Evolutionary conservation across 139 green algal genomes (phyloP), one percentile per base, ranked within the genome.

Genomic region (Chlorella vulgaris): DNA sequence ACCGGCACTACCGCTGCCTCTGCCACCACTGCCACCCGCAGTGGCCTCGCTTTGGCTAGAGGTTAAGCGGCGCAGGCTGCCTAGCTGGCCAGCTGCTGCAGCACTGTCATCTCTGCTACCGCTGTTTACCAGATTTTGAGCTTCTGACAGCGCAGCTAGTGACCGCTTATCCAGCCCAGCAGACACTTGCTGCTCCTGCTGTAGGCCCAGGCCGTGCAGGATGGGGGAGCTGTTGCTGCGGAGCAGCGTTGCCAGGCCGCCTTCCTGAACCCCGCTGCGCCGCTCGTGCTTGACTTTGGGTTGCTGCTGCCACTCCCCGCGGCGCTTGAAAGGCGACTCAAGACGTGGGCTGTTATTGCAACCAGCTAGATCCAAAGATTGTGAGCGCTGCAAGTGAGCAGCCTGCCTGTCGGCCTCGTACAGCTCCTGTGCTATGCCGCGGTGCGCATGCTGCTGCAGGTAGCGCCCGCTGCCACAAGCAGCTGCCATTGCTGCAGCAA

Each of bases 21-120:
- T 13, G 42, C 43, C 31, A 31, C 4, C 28, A 0, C 29, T 29
- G 74, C 55, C 74, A 6, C 38, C 74, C 22, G 51, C 50, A 2
- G 77, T 74, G 15, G 66, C 77, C 65, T 83, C 77, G 77, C 77
- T 83, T 13, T 83, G 77, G 65, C 36, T 83, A 10, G 65, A 77
- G 21, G 77, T 76, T 2, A 83, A 50, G n/a, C 77, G 77, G 19
- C 74, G 61, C 24, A 50, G 74, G 58, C n/a, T 8, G 28, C 42
- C 26, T 6, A 31, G 35, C 5, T 29, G 28, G n/a, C 33, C 33
- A 36, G 43, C 70, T 10, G 47, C 43, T 33, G 47, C 50, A 1
- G 47, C 47, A 0, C 21, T 38, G 21, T 18, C 66, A 31, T 74
- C 7, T 51, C 38, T 4, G 7, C 35, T 21, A n/a, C n/a, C n/a